Percentiles rank a stretch among this genome's conserved stretches.
These are phyloP conservation scores for Dendrobium catenatum DNA, from an alignment of 106 monocot species.

Conservation along the genomic window DNA sequence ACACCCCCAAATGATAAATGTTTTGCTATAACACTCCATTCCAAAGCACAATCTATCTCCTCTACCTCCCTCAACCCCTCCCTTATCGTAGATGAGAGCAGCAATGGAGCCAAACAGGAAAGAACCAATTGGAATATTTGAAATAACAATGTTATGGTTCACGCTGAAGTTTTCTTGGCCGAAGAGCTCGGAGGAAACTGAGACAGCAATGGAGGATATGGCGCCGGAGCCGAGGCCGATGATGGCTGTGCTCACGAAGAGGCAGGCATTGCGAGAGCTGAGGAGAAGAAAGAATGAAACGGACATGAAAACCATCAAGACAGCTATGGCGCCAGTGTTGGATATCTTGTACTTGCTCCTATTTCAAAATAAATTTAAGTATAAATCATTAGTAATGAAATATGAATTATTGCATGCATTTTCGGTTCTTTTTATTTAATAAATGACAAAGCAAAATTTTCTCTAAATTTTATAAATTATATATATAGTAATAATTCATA, in stretches of 20 bases:
- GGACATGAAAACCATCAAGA: slow-evolving; percentile 8
- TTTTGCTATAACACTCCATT: not conserved
- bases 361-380: not conserved
- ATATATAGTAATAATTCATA: no score
- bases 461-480: no score
- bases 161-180: slow-evolving; percentile 20
- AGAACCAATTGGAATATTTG: slow-evolving; percentile 24
- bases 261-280: not conserved
- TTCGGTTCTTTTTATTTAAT: no score
- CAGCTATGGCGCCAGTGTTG: slow-evolving; percentile 12
- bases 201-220: slow-evolving; percentile 26
- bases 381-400: not conserved
- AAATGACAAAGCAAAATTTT: no score
- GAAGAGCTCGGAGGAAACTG: slow-evolving; percentile 17
- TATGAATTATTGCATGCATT: no score
- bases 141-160: slow-evolving; percentile 19
- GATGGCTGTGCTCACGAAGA: slow-evolving; percentile 16
- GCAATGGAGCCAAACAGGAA: slow-evolving; percentile 22
- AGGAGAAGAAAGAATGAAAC: slow-evolving; percentile 10
- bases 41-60: slow-evolving; percentile 4
- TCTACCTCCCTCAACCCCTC: not conserved
- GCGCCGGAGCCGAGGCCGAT: slow-evolving; percentile 12
- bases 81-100: slow-evolving; percentile 9
- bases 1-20: slow-evolving; percentile 16
- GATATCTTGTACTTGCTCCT: not conserved